Conservation (phyloP, 1,284 basidiomycete genomes). For the Cutaneotrichosporon curvatum region DNA sequence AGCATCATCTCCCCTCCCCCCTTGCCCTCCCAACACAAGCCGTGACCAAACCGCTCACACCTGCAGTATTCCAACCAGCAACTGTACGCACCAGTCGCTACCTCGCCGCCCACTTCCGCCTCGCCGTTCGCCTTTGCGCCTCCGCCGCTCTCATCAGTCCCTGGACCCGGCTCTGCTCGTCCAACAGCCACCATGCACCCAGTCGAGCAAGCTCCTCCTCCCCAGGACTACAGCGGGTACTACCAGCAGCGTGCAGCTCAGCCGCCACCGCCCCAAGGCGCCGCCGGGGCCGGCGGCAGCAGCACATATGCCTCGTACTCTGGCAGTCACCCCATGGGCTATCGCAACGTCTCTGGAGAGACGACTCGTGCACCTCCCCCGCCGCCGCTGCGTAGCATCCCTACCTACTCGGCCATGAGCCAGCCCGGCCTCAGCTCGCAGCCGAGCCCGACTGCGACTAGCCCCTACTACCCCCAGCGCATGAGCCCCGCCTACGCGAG, state of each 20-base stretch:
- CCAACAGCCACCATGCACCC: constrained; percentile 24
- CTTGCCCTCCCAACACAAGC: no score
- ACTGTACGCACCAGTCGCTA: constrained; percentile 2
- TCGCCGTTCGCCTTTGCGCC: constrained; percentile 42
- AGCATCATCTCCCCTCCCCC: no score
- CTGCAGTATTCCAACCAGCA: constrained; percentile 2
- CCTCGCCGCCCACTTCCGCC: constrained; percentile 29
- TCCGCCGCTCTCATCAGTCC: constrained; percentile 30
- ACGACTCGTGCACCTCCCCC: constrained; percentile 20
- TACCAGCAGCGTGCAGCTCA: not conserved
- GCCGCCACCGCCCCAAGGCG: constrained; percentile 2
- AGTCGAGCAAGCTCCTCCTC: constrained; percentile 18
- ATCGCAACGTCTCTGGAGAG: constrained; percentile 34
- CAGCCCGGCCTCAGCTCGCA: constrained; percentile 8
- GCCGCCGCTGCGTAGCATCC: constrained; percentile 17
- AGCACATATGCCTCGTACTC: constrained; percentile 21
- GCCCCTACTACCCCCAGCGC: constrained; percentile 16
- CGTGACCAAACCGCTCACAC: no score
- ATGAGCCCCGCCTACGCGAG: constrained; percentile 9
- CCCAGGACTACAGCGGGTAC: constrained; percentile 23
- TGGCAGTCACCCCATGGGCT: constrained; percentile 31
- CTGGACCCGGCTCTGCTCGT: constrained; percentile 20
- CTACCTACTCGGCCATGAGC: constrained; percentile 12
- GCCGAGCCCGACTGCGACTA: constrained; percentile 11
- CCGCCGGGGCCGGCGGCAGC: constrained; percentile 4